Evolutionary conservation across 2,329 filamentous ascomycete genomes (phyloP).

Genomic region (Alternaria sp.): DNA sequence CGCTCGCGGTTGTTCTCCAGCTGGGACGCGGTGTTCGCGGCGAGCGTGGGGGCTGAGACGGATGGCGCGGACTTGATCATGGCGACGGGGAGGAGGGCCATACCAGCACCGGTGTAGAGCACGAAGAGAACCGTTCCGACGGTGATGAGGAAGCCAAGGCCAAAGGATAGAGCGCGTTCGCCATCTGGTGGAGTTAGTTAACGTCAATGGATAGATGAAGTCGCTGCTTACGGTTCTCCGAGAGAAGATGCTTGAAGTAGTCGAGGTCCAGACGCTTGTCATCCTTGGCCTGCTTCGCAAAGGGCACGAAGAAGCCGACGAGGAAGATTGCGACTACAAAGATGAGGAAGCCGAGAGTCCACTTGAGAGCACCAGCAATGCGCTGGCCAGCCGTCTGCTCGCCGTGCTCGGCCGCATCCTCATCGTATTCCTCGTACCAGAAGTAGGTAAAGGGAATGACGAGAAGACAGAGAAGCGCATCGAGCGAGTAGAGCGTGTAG

Average conservation of each 20-base stretch:
- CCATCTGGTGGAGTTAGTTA: conserved; percentile 62
- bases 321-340: conserved; percentile 85
- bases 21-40: conserved; percentile 77
- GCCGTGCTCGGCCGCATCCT: conserved; percentile 82
- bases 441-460: conserved; percentile 97
- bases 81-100: conserved; percentile 86
- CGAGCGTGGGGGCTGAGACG: conserved; percentile 80
- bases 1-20: conserved; percentile 89
- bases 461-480: conserved; percentile 85
- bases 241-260: conserved; percentile 85
- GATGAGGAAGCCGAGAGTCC: conserved; percentile 83
- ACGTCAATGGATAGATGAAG: neutral
- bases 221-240: conserved; percentile 72
- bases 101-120: conserved; percentile 85
- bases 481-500: conserved; percentile 89
- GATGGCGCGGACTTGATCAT: conserved; percentile 92
- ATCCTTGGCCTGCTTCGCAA: conserved; percentile 67
- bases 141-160: conserved; percentile 84
- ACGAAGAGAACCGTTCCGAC: conserved; percentile 86
- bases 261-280: conserved; percentile 80
- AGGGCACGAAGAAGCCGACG: conserved; percentile 91
- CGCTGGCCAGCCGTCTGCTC: conserved; percentile 73
- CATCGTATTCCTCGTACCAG: conserved; percentile 96
- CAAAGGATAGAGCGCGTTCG: conserved; percentile 90
- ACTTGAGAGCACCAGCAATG: conserved; percentile 86